Percentiles rank a stretch among this genome's conserved stretches.
These are phyloP conservation scores for Arthrinium phaeospermum DNA, from an alignment of 2,329 filamentous ascomycete genomes.

Conservation along the genomic window DNA sequence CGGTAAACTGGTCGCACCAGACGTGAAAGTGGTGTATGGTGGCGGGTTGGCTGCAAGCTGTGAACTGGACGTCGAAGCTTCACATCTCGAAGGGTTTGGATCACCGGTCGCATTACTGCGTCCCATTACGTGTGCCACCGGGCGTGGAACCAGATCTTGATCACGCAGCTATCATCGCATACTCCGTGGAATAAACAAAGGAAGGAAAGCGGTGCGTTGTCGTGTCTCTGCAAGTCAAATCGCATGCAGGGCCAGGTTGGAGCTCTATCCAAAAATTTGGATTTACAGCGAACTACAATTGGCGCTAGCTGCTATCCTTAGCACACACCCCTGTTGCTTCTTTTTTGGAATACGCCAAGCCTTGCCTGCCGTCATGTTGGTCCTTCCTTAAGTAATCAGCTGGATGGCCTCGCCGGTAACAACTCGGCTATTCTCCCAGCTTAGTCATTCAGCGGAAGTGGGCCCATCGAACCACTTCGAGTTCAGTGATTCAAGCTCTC, in stretches of 20 bases:
- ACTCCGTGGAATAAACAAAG: neutral
- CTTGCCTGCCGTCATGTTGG: neutral
- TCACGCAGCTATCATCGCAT: neutral
- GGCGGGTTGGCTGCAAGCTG: conserved; percentile 26
- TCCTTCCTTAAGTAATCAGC: neutral
- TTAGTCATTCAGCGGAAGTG: conserved; percentile 24
- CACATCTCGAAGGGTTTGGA: conserved; percentile 38
- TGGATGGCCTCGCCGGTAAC: conserved; percentile 9
- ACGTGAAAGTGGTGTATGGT: conserved; percentile 7
- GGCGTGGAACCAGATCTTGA: neutral
- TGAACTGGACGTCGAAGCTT: conserved; percentile 33
- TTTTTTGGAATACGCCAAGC: neutral
- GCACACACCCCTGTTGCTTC: neutral
- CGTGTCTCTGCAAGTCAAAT: neutral
- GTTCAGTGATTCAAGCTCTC: conserved; percentile 25
- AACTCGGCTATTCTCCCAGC: conserved; percentile 20
- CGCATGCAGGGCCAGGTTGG: neutral
- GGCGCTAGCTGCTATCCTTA: conserved; percentile 1
- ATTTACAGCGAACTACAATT: neutral
- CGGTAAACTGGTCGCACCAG: neutral
- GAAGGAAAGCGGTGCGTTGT: neutral
- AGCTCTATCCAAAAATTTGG: neutral
- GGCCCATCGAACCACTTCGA: conserved; percentile 13
- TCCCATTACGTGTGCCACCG: conserved; percentile 32
- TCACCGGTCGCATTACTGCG: conserved; percentile 42